Evolutionary conservation across 306 rosid genomes (phyloP).

Genomic region (Cyclanthera cordifolia): DNA sequence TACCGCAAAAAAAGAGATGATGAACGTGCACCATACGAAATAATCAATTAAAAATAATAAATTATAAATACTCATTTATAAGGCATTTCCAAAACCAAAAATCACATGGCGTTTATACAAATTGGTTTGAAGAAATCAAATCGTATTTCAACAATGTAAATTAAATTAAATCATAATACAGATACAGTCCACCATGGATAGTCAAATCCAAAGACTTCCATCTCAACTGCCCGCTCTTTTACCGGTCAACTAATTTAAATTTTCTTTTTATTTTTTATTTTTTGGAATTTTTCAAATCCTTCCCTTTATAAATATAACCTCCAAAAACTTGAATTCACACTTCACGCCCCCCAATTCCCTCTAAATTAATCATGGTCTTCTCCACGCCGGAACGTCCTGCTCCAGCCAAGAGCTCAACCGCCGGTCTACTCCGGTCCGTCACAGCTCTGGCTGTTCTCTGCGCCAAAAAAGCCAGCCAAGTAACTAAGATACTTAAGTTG

Average conservation of each 20-base stretch:
- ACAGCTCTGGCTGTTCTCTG: slow-evolving; percentile 28
- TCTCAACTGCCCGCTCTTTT: background rate
- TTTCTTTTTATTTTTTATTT: too few relatives aligned
- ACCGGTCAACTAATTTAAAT: background rate
- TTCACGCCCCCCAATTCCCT: background rate
- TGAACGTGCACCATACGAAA: too few relatives aligned
- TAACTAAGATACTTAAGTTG: background rate
- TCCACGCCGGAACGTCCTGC: background rate
- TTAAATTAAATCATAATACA: too few relatives aligned
- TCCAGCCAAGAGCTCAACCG: background rate
- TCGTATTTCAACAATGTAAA: too few relatives aligned
- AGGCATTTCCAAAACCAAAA: too few relatives aligned
- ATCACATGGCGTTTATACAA: too few relatives aligned
- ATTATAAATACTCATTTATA: too few relatives aligned
- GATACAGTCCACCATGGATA: background rate
- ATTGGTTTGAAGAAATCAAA: too few relatives aligned
- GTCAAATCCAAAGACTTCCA: background rate
- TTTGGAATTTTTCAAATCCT: background rate
- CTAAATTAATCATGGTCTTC: background rate
- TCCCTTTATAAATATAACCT: background rate
- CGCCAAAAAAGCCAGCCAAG: slow-evolving; percentile 24
- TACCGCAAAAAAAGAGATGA: too few relatives aligned
- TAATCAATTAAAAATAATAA: too few relatives aligned
- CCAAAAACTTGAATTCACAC: background rate
- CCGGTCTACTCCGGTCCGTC: slow-evolving; percentile 24